phyloP scores from a whole-genome alignment of 306 rosid genomes.

The Erythrophleum fordii region DNA sequence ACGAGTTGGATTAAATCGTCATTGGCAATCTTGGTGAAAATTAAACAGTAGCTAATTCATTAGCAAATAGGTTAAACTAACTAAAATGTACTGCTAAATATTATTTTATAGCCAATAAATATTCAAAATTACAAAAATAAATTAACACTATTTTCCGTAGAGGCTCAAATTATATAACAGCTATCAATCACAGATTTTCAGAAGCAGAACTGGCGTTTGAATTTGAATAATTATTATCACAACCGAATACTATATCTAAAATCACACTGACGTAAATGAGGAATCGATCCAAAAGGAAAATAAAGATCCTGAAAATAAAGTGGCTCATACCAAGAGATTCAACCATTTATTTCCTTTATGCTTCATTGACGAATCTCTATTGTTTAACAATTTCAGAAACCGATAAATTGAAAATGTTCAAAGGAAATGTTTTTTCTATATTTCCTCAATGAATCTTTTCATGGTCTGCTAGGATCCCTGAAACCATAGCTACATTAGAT shows the following conservation, averaged over 20 bases:
- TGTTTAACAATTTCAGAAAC: background rate
- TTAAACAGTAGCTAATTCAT: too few relatives aligned
- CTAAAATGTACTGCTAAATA: too few relatives aligned
- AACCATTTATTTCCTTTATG: slow-evolving; percentile 49
- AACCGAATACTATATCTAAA: slow-evolving; percentile 26
- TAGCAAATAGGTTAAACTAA: too few relatives aligned
- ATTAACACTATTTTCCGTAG: background rate
- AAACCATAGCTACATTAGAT: background rate
- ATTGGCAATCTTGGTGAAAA: background rate
- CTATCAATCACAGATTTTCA: slow-evolving; percentile 74
- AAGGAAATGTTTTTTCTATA: background rate
- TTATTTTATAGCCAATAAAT: too few relatives aligned
- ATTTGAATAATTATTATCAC: slow-evolving; percentile 72
- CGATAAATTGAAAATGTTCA: background rate
- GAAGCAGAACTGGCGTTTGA: slow-evolving; percentile 95
- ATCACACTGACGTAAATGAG: background rate
- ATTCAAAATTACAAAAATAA: too few relatives aligned
- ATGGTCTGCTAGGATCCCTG: too few relatives aligned
- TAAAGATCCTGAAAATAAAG: background rate
- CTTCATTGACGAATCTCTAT: slow-evolving; percentile 50
- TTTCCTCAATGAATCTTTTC: background rate
- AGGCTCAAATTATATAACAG: slow-evolving; percentile 76
- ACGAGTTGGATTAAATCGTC: slow-evolving; percentile 54
- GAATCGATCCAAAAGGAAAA: background rate
- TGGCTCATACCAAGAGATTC: slow-evolving; percentile 80